Evolutionary conservation across 1,284 basidiomycete species (phyloP), one percentile per base, ranked within the genome.

Genomic region (Fomitiporia mediterranea): DNA sequence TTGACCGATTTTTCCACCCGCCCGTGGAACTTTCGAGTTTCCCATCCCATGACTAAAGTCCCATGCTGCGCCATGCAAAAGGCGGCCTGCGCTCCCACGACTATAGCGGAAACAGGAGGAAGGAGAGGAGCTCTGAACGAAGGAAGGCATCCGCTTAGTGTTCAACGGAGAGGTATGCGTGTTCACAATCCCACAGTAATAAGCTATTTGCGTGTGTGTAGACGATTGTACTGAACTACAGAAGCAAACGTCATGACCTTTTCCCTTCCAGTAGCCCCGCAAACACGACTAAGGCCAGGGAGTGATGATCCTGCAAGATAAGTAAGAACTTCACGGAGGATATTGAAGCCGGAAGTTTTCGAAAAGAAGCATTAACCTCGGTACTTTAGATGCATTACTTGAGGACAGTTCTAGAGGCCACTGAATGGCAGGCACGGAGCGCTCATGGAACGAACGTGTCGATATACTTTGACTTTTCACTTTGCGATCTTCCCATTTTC

Each of bases 251-350:
- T 35, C 28, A 49, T 11, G 30, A 2, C 30, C 28, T 35, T n/a
- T 19, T 9, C 17, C 30, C 25, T 46, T 6, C 25, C 13, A 13
- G 27, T 17, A 42, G n/a, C n/a, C 30, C 17, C n/a, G 27, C 17
- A 19, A 35, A 19, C n/a, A 35, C 47, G 17, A 19, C 3, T 32
- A 34, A n/a, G 6, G 30, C 17, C 27, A 19, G 47, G 4, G 47
- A 49, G 21, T 35, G 47, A 38, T 15, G 35, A 49, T 49, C 35
- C 47, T 35, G n/a, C 30, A 49, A 49, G 47, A 49, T 49, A 49
- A 49, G 47, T 19, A 38, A 25, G 47, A 49, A 49, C 27, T 21
- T 8, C 7, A 3, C 35, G 47, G 47, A 35, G 47, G 47, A 49
- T 35, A 15, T 49, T 35, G 19, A 49, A 49, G 32, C 30, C 30